Conservation (phyloP, 129 eudicot genomes). For the Ambrosia trifida region DNA sequence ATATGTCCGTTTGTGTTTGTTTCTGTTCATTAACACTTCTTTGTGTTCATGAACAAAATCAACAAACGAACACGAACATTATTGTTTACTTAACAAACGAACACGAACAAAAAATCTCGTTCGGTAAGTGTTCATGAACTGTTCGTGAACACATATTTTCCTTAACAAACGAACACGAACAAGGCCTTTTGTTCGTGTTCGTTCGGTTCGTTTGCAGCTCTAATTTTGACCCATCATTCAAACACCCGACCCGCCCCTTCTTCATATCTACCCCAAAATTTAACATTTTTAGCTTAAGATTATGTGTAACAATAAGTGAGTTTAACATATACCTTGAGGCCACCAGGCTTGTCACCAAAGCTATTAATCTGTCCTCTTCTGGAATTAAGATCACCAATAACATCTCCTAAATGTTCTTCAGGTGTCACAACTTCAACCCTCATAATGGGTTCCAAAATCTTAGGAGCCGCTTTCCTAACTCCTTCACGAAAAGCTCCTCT, state of each 20-base stretch:
- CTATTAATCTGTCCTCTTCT: slow-evolving; percentile 95
- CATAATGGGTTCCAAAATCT: slow-evolving; percentile 88
- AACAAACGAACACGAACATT: no score
- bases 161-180: no score
- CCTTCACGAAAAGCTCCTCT: slow-evolving; percentile 91
- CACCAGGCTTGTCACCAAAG: slow-evolving; percentile 97
- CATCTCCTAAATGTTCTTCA: slow-evolving; percentile 98
- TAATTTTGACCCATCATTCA: neutral
- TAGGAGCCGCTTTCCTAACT: slow-evolving; percentile 79
- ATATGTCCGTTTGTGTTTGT: no score
- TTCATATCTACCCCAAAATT: neutral
- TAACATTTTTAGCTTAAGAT: neutral
- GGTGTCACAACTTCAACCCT: slow-evolving; percentile 96
- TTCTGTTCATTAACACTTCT: no score
- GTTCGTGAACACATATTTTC: no score
- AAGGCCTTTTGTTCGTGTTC: no score
- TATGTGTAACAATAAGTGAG: neutral
- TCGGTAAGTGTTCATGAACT: no score
- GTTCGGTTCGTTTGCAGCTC: no score
- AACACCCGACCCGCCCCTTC: neutral
- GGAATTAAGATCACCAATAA: slow-evolving; percentile 93
- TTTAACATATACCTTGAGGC: slow-evolving; percentile 81
- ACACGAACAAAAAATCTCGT: no score
- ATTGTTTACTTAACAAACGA: no score
- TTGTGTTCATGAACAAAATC: no score